Conservation (phyloP, 306 rosid genomes). For the Cicer cuneatum region DNA sequence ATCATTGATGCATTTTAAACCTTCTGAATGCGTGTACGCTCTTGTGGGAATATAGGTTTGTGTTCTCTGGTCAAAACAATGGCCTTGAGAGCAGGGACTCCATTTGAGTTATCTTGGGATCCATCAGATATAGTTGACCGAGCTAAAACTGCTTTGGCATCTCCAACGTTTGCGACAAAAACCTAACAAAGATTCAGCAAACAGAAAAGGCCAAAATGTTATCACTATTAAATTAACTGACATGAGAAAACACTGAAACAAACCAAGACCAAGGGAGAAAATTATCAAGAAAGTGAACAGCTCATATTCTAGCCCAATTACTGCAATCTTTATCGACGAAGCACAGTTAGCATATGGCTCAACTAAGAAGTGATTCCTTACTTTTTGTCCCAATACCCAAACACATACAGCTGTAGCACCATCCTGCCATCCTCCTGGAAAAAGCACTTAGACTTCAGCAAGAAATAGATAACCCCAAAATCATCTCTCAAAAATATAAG, state of each 20-base stretch:
- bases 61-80: slow-evolving; percentile 92
- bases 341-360: slow-evolving; percentile 1
- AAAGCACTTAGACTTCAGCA: slow-evolving; percentile 42
- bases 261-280: slow-evolving; percentile 31
- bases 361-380: slow-evolving; percentile 35
- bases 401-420: slow-evolving; percentile 93
- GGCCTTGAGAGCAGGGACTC: slow-evolving; percentile 64
- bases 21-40: slow-evolving; percentile 90
- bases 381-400: slow-evolving; percentile 84
- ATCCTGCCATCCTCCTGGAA: slow-evolving; percentile 91
- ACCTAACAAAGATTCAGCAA: slow-evolving; percentile 57
- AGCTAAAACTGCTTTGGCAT: slow-evolving; percentile 91
- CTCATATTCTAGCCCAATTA: slow-evolving; percentile 7
- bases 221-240: background rate
- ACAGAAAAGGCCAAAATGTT: slow-evolving; percentile 21
- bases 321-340: slow-evolving; percentile 16
- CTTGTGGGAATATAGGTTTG: slow-evolving; percentile 87
- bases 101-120: slow-evolving; percentile 54
- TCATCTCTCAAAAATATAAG: slow-evolving; percentile 30
- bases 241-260: background rate
- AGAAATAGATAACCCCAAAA: slow-evolving; percentile 42
- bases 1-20: slow-evolving; percentile 49
- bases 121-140: slow-evolving; percentile 62
- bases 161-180: slow-evolving; percentile 85
- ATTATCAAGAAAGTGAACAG: slow-evolving; percentile 1